Evolutionary conservation across 1,284 basidiomycete species (phyloP).

Genomic region (Boletus smithii): DNA sequence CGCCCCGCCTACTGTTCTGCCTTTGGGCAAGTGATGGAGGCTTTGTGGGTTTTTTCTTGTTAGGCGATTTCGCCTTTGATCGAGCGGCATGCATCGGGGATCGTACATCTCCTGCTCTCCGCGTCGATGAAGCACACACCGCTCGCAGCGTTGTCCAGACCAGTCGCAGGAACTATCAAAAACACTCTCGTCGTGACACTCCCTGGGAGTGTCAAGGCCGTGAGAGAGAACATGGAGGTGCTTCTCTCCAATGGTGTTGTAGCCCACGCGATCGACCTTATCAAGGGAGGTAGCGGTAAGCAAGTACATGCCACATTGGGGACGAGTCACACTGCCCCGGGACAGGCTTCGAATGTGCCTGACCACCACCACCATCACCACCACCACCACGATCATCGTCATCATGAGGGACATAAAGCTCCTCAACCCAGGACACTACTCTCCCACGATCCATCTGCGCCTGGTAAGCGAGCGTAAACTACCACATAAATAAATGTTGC

Average conservation of each 20-base stretch:
- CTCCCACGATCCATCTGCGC: constrained; percentile 65
- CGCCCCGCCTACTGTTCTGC: neutral
- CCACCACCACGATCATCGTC: constrained; percentile 42
- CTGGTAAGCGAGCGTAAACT: constrained; percentile 44
- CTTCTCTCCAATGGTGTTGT: constrained; percentile 58
- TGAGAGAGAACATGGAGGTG: constrained; percentile 70
- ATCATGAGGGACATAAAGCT: constrained; percentile 42
- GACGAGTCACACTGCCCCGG: constrained; percentile 20
- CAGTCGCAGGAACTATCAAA: constrained; percentile 70
- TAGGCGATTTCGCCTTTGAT: constrained; percentile 73
- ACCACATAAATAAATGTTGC: neutral
- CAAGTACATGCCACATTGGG: constrained; percentile 51
- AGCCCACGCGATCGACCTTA: constrained; percentile 72
- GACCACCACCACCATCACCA: constrained; percentile 40
- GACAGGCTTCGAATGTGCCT: constrained; percentile 11
- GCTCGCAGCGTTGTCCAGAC: constrained; percentile 77
- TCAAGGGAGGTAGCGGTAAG: constrained; percentile 66
- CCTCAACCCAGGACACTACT: constrained; percentile 54
- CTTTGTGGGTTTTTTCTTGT: neutral
- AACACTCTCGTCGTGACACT: constrained; percentile 74
- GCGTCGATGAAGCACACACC: constrained; percentile 73
- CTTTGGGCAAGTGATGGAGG: neutral
- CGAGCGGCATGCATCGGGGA: constrained; percentile 69
- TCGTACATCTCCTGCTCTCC: constrained; percentile 74
- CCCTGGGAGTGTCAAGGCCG: constrained; percentile 83